phyloP scores from a whole-genome alignment of 2,329 filamentous ascomycete genomes.

The Diaporthe nobilis region DNA sequence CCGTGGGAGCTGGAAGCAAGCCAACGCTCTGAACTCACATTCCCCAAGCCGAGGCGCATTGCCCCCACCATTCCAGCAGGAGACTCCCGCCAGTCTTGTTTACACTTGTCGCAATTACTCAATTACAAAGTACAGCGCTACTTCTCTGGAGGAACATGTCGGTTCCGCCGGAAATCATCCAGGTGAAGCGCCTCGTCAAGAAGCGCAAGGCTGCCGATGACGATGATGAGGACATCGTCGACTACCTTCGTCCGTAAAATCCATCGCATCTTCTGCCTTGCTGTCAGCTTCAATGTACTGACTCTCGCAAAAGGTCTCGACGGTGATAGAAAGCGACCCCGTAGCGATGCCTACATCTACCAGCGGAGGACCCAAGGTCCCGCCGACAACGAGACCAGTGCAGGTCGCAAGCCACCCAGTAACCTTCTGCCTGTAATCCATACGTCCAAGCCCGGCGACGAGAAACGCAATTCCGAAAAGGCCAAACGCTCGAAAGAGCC shows the following conservation, averaged over 20 bases:
- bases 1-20: neutral
- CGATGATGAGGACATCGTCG: slow-evolving; percentile 66
- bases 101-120: neutral
- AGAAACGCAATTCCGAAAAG: slow-evolving; percentile 46
- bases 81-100: neutral
- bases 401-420: slow-evolving; percentile 46
- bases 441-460: slow-evolving; percentile 58
- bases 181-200: slow-evolving; percentile 60
- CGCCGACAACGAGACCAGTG: slow-evolving; percentile 48
- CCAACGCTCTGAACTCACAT: slow-evolving; percentile 7
- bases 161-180: slow-evolving; percentile 70
- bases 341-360: slow-evolving; percentile 69
- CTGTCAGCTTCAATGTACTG: slow-evolving; percentile 27
- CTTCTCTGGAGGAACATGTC: slow-evolving; percentile 59
- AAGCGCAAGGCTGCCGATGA: slow-evolving; percentile 69
- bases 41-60: slow-evolving; percentile 11
- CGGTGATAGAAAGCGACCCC: slow-evolving; percentile 65
- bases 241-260: slow-evolving; percentile 65
- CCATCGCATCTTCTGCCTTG: slow-evolving; percentile 32
- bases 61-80: slow-evolving; percentile 23
- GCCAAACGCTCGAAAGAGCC: slow-evolving; percentile 37
- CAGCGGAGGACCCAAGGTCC: slow-evolving; percentile 61
- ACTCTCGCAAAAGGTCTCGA: slow-evolving; percentile 61
- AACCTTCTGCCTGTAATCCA: slow-evolving; percentile 62
- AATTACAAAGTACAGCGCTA: neutral